Conservation (phyloP, 805 yeast genomes). For the Jamesozyma piceae region DNA sequence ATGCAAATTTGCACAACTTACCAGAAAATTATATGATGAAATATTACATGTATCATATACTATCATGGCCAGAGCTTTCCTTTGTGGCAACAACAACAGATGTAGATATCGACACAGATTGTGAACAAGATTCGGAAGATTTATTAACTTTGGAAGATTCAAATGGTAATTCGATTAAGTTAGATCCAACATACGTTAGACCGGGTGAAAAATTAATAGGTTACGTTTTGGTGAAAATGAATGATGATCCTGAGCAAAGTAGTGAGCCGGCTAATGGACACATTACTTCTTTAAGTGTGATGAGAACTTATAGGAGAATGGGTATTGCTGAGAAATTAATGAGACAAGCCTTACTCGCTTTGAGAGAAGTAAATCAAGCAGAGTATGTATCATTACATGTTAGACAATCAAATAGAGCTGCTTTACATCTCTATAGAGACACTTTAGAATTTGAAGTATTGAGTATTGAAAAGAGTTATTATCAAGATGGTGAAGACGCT, state of each 20-base stretch:
- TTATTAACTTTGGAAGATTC: conserved; percentile 15
- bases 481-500: conserved; percentile 97
- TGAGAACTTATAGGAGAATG: conserved; percentile 91
- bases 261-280: conserved; percentile 84
- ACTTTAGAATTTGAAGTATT: conserved; percentile 76
- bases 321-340: conserved; percentile 88
- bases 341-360: conserved; percentile 72
- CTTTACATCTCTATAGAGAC: conserved; percentile 81
- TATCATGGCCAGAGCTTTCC: conserved; percentile 97
- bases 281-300: conserved; percentile 85
- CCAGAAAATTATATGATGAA: conserved; percentile 92
- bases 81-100: conserved; percentile 85
- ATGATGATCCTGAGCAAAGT: conserved; percentile 75
- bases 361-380: conserved; percentile 75
- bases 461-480: conserved; percentile 77
- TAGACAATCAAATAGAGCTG: conserved; percentile 87
- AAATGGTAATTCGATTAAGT: conserved; percentile 31
- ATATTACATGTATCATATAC: conserved; percentile 85
- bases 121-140: conserved; percentile 21
- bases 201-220: conserved; percentile 84
- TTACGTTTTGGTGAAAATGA: conserved; percentile 92
- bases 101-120: conserved; percentile 11
- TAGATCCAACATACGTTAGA: conserved; percentile 54
- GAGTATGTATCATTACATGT: conserved; percentile 86
- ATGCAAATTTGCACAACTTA: conserved; percentile 80